phyloP scores from a whole-genome alignment of 2,329 filamentous ascomycete genomes.

The Cladophialophora immunda region DNA sequence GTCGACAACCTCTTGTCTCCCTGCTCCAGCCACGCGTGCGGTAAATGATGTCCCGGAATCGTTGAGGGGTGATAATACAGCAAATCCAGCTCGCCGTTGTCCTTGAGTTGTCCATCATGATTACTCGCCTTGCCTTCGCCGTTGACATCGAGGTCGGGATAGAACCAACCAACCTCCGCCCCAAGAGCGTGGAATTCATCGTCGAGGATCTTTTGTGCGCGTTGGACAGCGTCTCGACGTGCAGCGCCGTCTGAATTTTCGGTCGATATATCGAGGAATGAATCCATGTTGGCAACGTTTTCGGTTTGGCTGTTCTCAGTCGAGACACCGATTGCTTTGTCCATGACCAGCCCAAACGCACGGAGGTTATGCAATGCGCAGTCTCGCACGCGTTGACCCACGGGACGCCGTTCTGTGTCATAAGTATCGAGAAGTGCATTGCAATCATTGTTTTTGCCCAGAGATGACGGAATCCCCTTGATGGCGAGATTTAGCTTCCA shows the following conservation, averaged over 20 bases:
- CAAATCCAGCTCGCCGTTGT: constrained; percentile 35
- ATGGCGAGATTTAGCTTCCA: constrained; percentile 40
- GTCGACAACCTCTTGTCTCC: constrained; percentile 36
- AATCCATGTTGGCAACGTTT: constrained; percentile 41
- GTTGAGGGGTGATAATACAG: constrained; percentile 41
- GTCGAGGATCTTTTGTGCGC: constrained; percentile 44
- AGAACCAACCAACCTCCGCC: constrained; percentile 49
- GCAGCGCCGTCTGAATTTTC: constrained; percentile 33
- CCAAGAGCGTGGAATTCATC: constrained; percentile 47
- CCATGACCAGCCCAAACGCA: constrained; percentile 44
- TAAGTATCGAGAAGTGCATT: constrained; percentile 45
- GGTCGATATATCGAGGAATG: constrained; percentile 40
- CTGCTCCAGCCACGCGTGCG: constrained; percentile 44
- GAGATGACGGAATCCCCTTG: constrained; percentile 28
- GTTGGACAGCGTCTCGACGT: constrained; percentile 41
- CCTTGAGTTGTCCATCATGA: constrained; percentile 41
- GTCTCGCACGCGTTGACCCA: constrained; percentile 43
- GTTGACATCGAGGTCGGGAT: constrained; percentile 41
- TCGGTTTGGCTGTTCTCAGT: constrained; percentile 35
- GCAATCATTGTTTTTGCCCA: constrained; percentile 15
- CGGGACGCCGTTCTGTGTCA: constrained; percentile 44
- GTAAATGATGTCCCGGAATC: constrained; percentile 46
- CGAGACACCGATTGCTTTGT: constrained; percentile 46
- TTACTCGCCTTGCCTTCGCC: constrained; percentile 35
- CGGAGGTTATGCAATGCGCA: constrained; percentile 45